Evolutionary conservation across 768 basidiomycete species (phyloP), one percentile per base, ranked within the genome.

Genomic region (Lactarius psammicola): DNA sequence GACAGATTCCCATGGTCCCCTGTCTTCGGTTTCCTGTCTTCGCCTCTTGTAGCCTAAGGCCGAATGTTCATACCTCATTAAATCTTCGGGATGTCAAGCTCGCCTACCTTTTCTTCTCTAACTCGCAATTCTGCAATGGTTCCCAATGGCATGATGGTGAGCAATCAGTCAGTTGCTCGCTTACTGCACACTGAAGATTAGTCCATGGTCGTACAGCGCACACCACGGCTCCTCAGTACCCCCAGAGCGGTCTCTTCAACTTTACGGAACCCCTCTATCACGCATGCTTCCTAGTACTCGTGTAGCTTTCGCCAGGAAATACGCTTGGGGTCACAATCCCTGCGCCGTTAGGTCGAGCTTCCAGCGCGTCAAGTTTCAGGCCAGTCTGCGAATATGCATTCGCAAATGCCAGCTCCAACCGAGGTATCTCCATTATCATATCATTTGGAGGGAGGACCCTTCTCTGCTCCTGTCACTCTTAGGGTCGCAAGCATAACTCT

Each of bases 341-440:
- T 1, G 15, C n/a, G n/a, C n/a, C 38, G 38, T 40, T 40, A 40
- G 17, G 38, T 15, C 17, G 1, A 15, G n/a, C n/a, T n/a, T n/a
- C n/a, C n/a, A n/a, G n/a, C n/a, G 34, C 7, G 13, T 56, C 36
- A 20, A 18, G 10, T 26, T 20, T 58, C 3, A 36, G 11, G 40
- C 44, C 11, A 40, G 23, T 28, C 51, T 7, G 6, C 44, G 11
- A 31, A n/a, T 17, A 0, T 26, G 55, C 65, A 55, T 13, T 51
- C 60, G 46, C 36, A 55, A 38, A 56, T 66, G 46, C 60, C 55
- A n/a, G 42, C 60, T 13, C 46, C 60, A 17, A 46, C 10, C n/a
- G 60, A 60, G 8, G 17, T 8, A n/a, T 20, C 55, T 18, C 60
- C 59, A 5, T 9, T 60, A 13, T 44, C 23, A 20, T 57, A 61